phyloP scores from a whole-genome alignment of 2,329 filamentous ascomycete genomes.

The Mycocentrospora acerina region DNA sequence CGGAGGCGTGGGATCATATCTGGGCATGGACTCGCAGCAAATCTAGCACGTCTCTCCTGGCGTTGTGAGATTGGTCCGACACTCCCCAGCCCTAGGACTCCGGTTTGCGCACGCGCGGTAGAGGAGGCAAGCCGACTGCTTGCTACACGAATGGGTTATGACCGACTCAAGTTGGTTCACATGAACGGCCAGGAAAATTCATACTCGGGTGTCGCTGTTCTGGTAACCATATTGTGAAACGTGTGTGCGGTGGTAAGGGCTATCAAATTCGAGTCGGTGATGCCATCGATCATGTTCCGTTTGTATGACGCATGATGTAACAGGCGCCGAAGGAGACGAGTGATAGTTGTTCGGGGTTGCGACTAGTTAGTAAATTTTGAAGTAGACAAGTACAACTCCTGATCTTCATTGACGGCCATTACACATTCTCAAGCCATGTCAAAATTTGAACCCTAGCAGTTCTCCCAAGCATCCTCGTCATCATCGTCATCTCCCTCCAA shows the following conservation, averaged over 20 bases:
- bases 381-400: no score
- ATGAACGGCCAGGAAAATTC: constrained; percentile 22
- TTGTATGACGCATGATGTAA: no score
- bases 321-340: no score
- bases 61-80: constrained; percentile 37
- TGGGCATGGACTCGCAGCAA: constrained; percentile 43
- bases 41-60: constrained; percentile 20
- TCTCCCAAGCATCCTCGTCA: constrained; percentile 15
- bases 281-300: no score
- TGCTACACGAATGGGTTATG: constrained; percentile 35
- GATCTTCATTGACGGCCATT: no score
- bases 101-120: constrained; percentile 27
- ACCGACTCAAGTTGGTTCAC: constrained; percentile 19
- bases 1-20: constrained; percentile 41
- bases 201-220: constrained; percentile 44
- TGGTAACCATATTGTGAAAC: constrained; percentile 7
- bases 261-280: constrained; percentile 17
- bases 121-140: constrained; percentile 28
- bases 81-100: constrained; percentile 43
- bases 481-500: constrained; percentile 20
- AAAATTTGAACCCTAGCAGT: no score
- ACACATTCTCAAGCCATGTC: no score
- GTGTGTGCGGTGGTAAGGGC: constrained; percentile 35
- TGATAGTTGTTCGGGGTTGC: no score
- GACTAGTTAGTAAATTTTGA: no score